Evolutionary conservation across 345 rosid species (phyloP).

Genomic region (Camelina hispida): DNA sequence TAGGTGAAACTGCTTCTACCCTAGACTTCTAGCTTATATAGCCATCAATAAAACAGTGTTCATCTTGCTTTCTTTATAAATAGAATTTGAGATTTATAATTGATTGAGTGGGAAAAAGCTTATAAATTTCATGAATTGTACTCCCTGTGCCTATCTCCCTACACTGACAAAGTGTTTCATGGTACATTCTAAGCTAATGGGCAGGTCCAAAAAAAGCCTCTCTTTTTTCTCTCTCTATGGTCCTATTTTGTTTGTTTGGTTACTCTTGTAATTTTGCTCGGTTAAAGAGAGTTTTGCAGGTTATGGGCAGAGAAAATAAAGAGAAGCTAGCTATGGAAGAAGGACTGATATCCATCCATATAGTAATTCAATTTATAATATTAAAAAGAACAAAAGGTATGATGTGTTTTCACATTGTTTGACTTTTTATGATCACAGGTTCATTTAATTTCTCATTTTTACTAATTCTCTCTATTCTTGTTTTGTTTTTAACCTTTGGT

Average conservation of each 20-base stretch:
- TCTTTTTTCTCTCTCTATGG: slow-evolving; percentile 44
- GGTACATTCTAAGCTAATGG: slow-evolving; percentile 49
- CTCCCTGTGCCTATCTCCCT: slow-evolving; percentile 46
- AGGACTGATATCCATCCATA: slow-evolving; percentile 39
- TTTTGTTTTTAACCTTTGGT: slow-evolving; percentile 36
- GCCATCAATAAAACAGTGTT: slow-evolving; percentile 40
- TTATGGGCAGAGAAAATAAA: slow-evolving; percentile 48
- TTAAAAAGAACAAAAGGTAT: slow-evolving; percentile 37
- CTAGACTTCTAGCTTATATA: slow-evolving; percentile 7
- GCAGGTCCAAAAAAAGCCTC: slow-evolving; percentile 42
- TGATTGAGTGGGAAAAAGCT: slow-evolving; percentile 35
- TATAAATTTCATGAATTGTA: slow-evolving; percentile 48
- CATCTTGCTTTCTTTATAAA: neutral
- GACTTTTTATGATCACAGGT: slow-evolving; percentile 35
- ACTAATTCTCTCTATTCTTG: slow-evolving; percentile 24
- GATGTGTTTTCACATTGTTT: slow-evolving; percentile 45
- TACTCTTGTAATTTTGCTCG: slow-evolving; percentile 49
- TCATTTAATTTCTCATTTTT: slow-evolving; percentile 25
- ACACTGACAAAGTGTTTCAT: slow-evolving; percentile 49
- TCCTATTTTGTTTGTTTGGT: slow-evolving; percentile 47
- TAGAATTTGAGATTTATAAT: neutral
- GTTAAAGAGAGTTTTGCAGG: slow-evolving; percentile 48
- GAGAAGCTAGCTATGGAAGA: slow-evolving; percentile 49
- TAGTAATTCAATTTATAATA: slow-evolving; percentile 21
- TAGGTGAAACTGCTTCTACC: slow-evolving; percentile 18